These are phyloP conservation scores for Macrocybe gigantea DNA, from an alignment of 768 basidiomycete genomes.

Conservation along the genomic window DNA sequence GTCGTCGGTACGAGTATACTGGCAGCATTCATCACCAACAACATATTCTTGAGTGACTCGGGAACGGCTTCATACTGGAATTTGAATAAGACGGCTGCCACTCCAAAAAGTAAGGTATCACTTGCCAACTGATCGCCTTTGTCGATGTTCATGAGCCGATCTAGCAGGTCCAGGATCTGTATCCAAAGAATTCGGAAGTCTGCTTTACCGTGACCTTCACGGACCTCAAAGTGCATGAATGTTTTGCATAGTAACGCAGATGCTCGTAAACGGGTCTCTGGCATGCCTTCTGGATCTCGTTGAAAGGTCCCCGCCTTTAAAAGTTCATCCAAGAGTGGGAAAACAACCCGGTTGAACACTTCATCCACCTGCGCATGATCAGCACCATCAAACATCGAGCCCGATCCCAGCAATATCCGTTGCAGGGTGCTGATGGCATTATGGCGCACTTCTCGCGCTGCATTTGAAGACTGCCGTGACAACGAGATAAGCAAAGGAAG, in stretches of 20 bases:
- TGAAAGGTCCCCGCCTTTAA: constrained; percentile 76
- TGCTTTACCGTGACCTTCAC: constrained; percentile 51
- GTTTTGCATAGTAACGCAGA: constrained; percentile 90
- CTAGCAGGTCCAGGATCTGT: constrained; percentile 81
- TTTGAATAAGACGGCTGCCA: constrained; percentile 1
- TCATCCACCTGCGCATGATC: constrained; percentile 66
- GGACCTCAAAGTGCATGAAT: constrained; percentile 89
- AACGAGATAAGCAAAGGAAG: constrained; percentile 71
- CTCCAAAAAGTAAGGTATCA: constrained; percentile 6
- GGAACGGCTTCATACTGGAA: constrained; percentile 87
- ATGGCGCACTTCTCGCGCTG: constrained; percentile 81
- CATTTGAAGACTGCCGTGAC: constrained; percentile 77
- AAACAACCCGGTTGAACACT: constrained; percentile 84
- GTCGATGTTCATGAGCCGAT: constrained; percentile 83
- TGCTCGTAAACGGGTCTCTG: constrained; percentile 84
- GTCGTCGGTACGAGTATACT: constrained; percentile 70
- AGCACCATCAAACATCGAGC: constrained; percentile 52
- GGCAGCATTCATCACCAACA: constrained; percentile 93
- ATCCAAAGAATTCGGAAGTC: constrained; percentile 82
- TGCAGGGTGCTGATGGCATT: constrained; percentile 76
- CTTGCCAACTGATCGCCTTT: constrained; percentile 83
- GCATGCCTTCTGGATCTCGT: constrained; percentile 81
- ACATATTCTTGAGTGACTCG: constrained; percentile 93
- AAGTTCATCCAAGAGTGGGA: constrained; percentile 89
- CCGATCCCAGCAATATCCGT: constrained; percentile 76